Base-by-base conservation (phyloP, 345 rosid genomes). In the Populus ilicifolia region DNA sequence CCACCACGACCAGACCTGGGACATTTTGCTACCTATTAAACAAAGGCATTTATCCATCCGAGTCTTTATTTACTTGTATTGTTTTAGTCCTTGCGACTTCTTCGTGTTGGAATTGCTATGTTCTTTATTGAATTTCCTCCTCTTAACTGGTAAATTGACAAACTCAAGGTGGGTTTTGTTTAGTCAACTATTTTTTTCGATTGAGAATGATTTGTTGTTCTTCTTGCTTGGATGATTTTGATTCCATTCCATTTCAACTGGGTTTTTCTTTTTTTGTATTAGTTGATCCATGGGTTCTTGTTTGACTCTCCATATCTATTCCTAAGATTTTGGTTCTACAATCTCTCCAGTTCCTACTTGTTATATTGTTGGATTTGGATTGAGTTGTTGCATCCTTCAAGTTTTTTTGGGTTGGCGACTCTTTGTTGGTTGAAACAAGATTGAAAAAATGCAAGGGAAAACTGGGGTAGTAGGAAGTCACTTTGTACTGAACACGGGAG, bases 401-500 rank as follows among this genome's bases (percentile, higher is more conserved):
- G n/a, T 59, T 59, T 9, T 48, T 18, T 6, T 41, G 20, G 41
- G 35, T 29, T 50, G 27, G 18, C 7, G 25, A 59, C 64, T 23
- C 64, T 46, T 39, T 23, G 25, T 33, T 14, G 20, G n/a, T 16
- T 36, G 29, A 43, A 38, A 17, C 13, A 50, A 70, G 35, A 70
- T 50, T 17, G 35, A 54, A 71, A 69, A 80, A 62, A 89, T 89
- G 89, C 87, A 81, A 80, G 92, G 84, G 59, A 89, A 80, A 74
- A 35, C 80, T 71, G 90, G 78, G 67, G 70, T 70, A 65, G 48
- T 38, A 8, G 89, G 84, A 50, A 11, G 75, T 80, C 75, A 78
- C 83, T 89, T 87, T 70, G 84, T 85, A 48, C 64, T 89, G 84
- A 89, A 87, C 77, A 89, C 90, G 2, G 92, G 90, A 44, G 88